Percentiles rank a stretch among this genome's conserved stretches.
These are phyloP conservation scores for Ophiosphaerella herpotricha DNA, from an alignment of 2,329 filamentous ascomycete genomes.

Conservation along the genomic window DNA sequence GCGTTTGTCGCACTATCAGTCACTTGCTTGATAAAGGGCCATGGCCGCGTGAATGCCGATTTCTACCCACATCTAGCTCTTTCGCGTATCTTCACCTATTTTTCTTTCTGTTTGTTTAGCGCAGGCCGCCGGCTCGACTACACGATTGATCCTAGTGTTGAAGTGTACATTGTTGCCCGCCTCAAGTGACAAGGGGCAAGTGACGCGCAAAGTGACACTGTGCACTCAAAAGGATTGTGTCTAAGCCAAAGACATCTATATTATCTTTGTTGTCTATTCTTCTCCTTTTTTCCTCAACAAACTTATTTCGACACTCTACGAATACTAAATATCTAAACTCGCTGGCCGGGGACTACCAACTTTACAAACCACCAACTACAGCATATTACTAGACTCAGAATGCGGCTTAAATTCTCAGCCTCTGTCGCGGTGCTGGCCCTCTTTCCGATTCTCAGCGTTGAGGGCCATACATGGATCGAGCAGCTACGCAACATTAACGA, in stretches of 20 bases:
- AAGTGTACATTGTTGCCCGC: neutral
- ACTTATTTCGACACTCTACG: neutral
- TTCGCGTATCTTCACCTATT: conserved; percentile 18
- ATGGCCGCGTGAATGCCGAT: conserved; percentile 20
- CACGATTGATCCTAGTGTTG: conserved; percentile 23
- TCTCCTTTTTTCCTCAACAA: too few species aligned
- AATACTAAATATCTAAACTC: neutral
- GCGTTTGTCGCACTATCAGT: conserved; percentile 38
- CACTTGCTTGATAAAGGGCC: conserved; percentile 38
- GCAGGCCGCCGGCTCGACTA: conserved; percentile 28
- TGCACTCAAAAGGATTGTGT: too few species aligned
- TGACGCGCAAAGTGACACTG: neutral
- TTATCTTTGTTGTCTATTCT: too few species aligned
- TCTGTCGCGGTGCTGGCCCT: conserved; percentile 23
- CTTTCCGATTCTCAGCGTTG: conserved; percentile 14
- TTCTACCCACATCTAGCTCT: conserved; percentile 18
- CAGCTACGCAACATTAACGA: conserved; percentile 70
- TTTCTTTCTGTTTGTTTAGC: conserved; percentile 20
- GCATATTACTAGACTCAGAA: conserved; percentile 12
- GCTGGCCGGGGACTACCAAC: conserved; percentile 10
- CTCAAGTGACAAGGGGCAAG: conserved; percentile 28
- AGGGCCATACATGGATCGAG: conserved; percentile 80
- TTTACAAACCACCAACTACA: neutral
- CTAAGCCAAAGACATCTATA: too few species aligned
- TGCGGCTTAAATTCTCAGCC: conserved; percentile 21